Conservation (phyloP, 768 basidiomycete genomes). For the Collybiopsis confluens region DNA sequence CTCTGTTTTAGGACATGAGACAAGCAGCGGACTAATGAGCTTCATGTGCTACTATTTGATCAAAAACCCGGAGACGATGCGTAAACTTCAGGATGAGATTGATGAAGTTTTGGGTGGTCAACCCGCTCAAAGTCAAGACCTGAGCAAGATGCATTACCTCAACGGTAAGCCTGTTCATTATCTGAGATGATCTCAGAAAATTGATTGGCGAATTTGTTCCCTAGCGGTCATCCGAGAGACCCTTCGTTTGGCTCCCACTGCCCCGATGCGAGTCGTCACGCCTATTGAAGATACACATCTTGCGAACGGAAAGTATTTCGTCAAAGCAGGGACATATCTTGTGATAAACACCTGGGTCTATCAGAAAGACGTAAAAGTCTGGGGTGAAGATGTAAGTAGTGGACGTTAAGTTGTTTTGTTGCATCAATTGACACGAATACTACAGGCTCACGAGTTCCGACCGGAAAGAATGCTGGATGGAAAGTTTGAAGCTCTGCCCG, state of each 20-base stretch:
- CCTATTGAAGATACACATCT: conserved; percentile 33
- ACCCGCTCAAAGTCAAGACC: conserved; percentile 32
- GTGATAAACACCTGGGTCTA: conserved; percentile 23
- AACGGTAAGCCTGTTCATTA: conserved; percentile 21
- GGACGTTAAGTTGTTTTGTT: background rate
- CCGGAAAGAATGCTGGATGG: conserved; percentile 48
- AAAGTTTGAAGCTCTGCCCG: conserved; percentile 44
- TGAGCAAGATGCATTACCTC: conserved; percentile 40
- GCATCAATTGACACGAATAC: no score
- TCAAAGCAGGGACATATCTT: conserved; percentile 27
- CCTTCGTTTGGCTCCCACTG: conserved; percentile 35
- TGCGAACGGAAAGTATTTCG: conserved; percentile 34
- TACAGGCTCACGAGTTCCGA: conserved; percentile 39
- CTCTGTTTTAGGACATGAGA: conserved; percentile 7
- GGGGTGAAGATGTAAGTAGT: conserved; percentile 43
- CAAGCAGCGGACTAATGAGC: conserved; percentile 34
- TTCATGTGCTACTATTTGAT: conserved; percentile 43
- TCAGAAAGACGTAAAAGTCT: conserved; percentile 39
- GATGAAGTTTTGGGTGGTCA: conserved; percentile 40
- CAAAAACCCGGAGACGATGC: conserved; percentile 37
- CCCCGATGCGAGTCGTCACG: conserved; percentile 27
- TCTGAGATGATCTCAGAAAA: background rate
- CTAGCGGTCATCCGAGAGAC: conserved; percentile 35
- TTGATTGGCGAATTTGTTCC: background rate
- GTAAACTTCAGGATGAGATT: conserved; percentile 42